Conservation (phyloP, 2,329 filamentous ascomycete genomes). For the Elsinoe necatrix region DNA sequence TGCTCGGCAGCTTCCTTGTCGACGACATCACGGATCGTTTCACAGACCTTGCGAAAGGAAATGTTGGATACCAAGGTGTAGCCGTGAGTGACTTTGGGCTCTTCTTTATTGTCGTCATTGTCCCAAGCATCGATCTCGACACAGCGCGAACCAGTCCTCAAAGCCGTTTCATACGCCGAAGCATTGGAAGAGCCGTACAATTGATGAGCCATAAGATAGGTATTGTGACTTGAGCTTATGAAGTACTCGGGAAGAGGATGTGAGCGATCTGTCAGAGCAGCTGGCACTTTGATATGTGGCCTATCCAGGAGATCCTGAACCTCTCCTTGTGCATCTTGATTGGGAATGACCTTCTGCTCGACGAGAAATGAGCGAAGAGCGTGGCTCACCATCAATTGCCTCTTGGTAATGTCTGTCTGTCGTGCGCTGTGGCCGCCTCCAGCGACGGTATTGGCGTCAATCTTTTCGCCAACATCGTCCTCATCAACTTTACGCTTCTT, state of each 20-base stretch:
- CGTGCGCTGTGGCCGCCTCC: slow-evolving; percentile 47
- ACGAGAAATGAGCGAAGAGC: slow-evolving; percentile 50
- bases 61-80: slow-evolving; percentile 61
- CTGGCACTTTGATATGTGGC: slow-evolving; percentile 51
- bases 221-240: slow-evolving; percentile 66
- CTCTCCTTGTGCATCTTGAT: slow-evolving; percentile 42
- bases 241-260: slow-evolving; percentile 61
- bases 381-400: slow-evolving; percentile 47
- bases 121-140: slow-evolving; percentile 71
- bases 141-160: slow-evolving; percentile 57
- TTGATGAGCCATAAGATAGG: slow-evolving; percentile 62
- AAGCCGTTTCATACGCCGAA: slow-evolving; percentile 53
- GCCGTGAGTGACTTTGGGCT: slow-evolving; percentile 63
- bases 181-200: slow-evolving; percentile 56
- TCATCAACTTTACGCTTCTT: slow-evolving; percentile 24
- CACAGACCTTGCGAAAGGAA: slow-evolving; percentile 55
- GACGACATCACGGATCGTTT: slow-evolving; percentile 54
- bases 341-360: slow-evolving; percentile 43
- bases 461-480: slow-evolving; percentile 47
- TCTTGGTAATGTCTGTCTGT: slow-evolving; percentile 34
- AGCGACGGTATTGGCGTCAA: slow-evolving; percentile 44
- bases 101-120: slow-evolving; percentile 49
- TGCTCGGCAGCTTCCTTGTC: slow-evolving; percentile 49
- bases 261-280: slow-evolving; percentile 47
- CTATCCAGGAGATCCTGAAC: slow-evolving; percentile 47